Base-by-base conservation (phyloP, 139 green algal species). In the Chlorella sp. region DNA sequence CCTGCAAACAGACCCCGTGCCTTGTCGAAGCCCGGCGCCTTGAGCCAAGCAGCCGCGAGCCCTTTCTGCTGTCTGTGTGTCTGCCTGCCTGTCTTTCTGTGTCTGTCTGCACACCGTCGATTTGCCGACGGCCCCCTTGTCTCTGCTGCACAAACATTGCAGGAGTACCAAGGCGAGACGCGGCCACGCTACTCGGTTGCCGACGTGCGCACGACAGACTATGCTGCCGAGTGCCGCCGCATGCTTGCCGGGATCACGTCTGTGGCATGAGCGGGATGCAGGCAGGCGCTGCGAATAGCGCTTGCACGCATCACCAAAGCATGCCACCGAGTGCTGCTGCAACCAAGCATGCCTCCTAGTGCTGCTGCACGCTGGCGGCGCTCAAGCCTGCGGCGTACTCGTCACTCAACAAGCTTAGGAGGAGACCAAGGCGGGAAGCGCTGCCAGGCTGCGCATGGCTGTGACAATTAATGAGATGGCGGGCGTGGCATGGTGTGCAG, bases 151-250 rank as follows among this genome's bases (percentile, higher is more conserved):
- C 14, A 57, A 5, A 57, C 48, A 57, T 16, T 83, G 78, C 79
- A 92, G 79, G 96, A 98, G 91, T 97, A 97, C 90, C 93, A 98
- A 28, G 95, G 94, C 2, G 93, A 98, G 90, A 40, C 89, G 18
- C 86, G 90, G 77, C 91, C 96, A 89, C 91, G 95, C 37, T 94
- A 95, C 90, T 94, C 89, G 0, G 91, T 96, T 26, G 82, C 90
- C 16, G 86, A 79, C 21, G 61, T 97, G 22, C 88, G 92, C 73
- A 83, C 92, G 0, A 32, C 96, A 30, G 87, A 96, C 86, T 97
- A 87, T 66, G 90, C 86, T 1, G 21, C 66, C 42, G 94, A 97
- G 85, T 88, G 71, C n/a, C 86, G 86, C 40, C 86, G 92, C 24
- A 78, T 96, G 76, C 76, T 96, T 64, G 61, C 90, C 4, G 48